These are phyloP conservation scores for Corchorus capsularis DNA, from an alignment of 345 rosid genomes.

Conservation along the genomic window DNA sequence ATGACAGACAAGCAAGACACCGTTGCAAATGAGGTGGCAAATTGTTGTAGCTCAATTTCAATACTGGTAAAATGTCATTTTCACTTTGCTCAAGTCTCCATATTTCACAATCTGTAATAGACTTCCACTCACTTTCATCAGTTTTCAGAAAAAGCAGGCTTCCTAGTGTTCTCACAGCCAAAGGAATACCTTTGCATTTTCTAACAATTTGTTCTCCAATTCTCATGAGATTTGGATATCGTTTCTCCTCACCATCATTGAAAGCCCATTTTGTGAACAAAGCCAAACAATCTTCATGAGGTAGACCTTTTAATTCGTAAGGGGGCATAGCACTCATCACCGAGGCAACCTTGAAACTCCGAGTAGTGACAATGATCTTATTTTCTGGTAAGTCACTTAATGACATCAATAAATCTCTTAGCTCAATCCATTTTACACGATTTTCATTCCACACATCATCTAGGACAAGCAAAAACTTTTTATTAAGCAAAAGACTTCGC, in stretches of 20 bases:
- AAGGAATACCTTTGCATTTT: slow-evolving; percentile 32
- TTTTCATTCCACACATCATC: neutral
- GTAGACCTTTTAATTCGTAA: slow-evolving; percentile 1
- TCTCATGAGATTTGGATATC: slow-evolving; percentile 7
- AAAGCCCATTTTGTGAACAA: slow-evolving; percentile 24
- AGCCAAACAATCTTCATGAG: slow-evolving; percentile 16
- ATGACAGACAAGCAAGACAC: slow-evolving; percentile 26
- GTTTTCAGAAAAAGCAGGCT: slow-evolving; percentile 18
- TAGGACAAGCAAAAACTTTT: neutral
- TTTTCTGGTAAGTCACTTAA: neutral
- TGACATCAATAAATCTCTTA: neutral
- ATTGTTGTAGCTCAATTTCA: slow-evolving; percentile 21
- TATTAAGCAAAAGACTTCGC: neutral
- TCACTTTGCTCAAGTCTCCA: slow-evolving; percentile 8
- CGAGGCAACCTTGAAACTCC: slow-evolving; percentile 16
- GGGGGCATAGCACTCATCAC: neutral
- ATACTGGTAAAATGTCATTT: slow-evolving; percentile 7
- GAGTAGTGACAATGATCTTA: slow-evolving; percentile 8
- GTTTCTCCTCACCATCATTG: neutral
- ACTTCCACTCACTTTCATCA: slow-evolving; percentile 11
- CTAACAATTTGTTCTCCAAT: slow-evolving; percentile 22
- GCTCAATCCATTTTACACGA: neutral
- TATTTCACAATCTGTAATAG: slow-evolving; percentile 11
- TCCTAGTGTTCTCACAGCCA: slow-evolving; percentile 29
- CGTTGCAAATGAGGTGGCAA: slow-evolving; percentile 18